Conservation (phyloP, 805 yeast species). For the Candida parachauliodes region DNA sequence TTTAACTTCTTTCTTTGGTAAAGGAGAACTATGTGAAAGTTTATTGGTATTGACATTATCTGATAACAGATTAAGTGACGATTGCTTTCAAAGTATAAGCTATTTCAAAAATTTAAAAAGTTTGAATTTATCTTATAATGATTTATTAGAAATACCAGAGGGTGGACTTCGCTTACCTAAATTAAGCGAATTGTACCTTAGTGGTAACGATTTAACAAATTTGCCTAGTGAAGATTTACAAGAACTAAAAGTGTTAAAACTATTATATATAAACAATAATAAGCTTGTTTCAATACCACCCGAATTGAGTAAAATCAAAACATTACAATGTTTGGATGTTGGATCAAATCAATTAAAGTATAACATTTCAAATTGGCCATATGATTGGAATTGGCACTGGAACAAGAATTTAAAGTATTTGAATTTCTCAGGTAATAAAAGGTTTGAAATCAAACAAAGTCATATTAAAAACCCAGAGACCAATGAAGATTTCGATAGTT, state of each 20-base stretch:
- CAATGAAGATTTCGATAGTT: slow-evolving; percentile 66
- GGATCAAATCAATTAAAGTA: slow-evolving; percentile 89
- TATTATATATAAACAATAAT: slow-evolving; percentile 75
- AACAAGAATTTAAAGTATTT: slow-evolving; percentile 72
- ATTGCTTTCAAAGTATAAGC: slow-evolving; percentile 65
- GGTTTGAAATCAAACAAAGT: slow-evolving; percentile 80
- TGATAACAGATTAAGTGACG: slow-evolving; percentile 81
- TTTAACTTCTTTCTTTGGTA: slow-evolving; percentile 56
- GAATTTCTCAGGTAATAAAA: slow-evolving; percentile 88
- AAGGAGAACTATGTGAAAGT: slow-evolving; percentile 45
- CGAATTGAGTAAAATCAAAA: slow-evolving; percentile 67
- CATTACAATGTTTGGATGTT: slow-evolving; percentile 74
- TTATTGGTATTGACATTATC: slow-evolving; percentile 62
- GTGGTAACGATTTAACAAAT: slow-evolving; percentile 78
- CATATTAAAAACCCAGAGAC: slow-evolving; percentile 52
- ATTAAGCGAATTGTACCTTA: slow-evolving; percentile 64
- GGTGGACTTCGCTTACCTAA: slow-evolving; percentile 61
- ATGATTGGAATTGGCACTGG: slow-evolving; percentile 97
- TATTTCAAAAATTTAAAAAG: slow-evolving; percentile 53
- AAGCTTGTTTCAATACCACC: slow-evolving; percentile 84
- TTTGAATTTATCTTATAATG: slow-evolving; percentile 81
- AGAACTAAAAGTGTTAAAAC: slow-evolving; percentile 50
- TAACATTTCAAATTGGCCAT: slow-evolving; percentile 90
- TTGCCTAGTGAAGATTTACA: slow-evolving; percentile 86
- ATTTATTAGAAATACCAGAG: slow-evolving; percentile 72